These are phyloP conservation scores for Allomyces macrogynus DNA, from an alignment of 192 early-diverging fungal species.

Conservation along the genomic window DNA sequence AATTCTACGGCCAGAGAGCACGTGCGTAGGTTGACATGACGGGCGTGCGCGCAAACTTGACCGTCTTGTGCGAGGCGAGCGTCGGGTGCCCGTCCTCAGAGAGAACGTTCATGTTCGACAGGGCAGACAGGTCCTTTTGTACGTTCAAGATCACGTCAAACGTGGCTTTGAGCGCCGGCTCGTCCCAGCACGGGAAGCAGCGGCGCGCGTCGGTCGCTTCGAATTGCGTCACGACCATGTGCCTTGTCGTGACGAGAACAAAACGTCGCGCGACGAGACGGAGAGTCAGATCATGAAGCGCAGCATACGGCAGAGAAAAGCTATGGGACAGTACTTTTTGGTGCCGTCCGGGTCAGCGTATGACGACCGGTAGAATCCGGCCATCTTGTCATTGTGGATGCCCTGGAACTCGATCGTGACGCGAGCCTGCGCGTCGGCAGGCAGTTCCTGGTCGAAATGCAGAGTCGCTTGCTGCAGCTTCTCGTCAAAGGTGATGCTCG, in stretches of 20 bases:
- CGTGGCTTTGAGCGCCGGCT: constrained; percentile 60
- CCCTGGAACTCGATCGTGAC: constrained; percentile 41
- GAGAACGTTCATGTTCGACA: constrained; percentile 81
- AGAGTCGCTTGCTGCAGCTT: constrained; percentile 26
- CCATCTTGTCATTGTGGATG: constrained; percentile 35
- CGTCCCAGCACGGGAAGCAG: constrained; percentile 70
- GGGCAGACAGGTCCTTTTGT: constrained; percentile 45
- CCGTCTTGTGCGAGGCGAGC: constrained; percentile 39
- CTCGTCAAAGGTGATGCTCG: constrained; percentile 21
- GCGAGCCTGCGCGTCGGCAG: constrained; percentile 23
- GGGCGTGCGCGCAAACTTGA: constrained; percentile 74
- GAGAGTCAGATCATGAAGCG: neutral
- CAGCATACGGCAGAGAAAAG: neutral
- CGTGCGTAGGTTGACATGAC: constrained; percentile 83
- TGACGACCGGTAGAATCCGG: constrained; percentile 76
- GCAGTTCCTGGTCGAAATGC: constrained; percentile 33
- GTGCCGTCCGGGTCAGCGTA: constrained; percentile 43
- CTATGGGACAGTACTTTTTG: neutral
- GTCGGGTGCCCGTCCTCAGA: constrained; percentile 32
- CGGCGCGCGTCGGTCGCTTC: constrained; percentile 79
- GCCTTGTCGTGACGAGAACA: constrained; percentile 18
- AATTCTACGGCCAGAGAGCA: constrained; percentile 10
- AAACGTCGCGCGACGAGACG: neutral
- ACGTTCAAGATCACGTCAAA: constrained; percentile 80
- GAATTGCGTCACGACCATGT: constrained; percentile 86